A percentile compares a stretch with the other conserved stretches of the same genome.
phyloP scores from a whole-genome alignment of 2,329 filamentous ascomycete genomes.

The Waltergamsia citrina region DNA sequence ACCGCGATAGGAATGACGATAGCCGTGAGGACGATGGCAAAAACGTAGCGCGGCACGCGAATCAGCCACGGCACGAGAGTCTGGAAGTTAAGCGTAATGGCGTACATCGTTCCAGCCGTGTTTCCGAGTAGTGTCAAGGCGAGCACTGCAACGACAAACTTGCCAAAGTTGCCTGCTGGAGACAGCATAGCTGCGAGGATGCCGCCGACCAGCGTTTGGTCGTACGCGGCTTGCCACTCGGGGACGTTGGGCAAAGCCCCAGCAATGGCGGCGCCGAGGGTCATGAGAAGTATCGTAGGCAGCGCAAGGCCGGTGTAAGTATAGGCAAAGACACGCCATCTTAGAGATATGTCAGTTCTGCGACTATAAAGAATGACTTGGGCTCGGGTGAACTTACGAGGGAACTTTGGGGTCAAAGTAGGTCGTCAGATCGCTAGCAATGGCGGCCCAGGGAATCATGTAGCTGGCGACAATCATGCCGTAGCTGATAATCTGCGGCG shows the following conservation, averaged over 20 bases:
- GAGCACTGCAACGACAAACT: conserved; percentile 51
- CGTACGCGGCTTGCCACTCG: conserved; percentile 44
- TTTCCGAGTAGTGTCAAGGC: conserved; percentile 50
- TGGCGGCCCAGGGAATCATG: conserved; percentile 51
- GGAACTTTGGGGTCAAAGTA: conserved; percentile 49
- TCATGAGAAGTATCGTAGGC: conserved; percentile 51
- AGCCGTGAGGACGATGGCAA: conserved; percentile 45
- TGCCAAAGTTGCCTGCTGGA: conserved; percentile 49
- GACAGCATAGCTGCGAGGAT: conserved; percentile 50
- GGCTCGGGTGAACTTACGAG: conserved; percentile 22
- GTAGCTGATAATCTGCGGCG: conserved; percentile 41
- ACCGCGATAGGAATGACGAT: conserved; percentile 52
- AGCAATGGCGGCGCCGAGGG: conserved; percentile 54
- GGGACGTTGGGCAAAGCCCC: conserved; percentile 46
- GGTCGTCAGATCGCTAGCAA: conserved; percentile 51
- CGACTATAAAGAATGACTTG: not conserved
- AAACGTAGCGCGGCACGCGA: conserved; percentile 46
- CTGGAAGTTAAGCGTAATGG: conserved; percentile 55
- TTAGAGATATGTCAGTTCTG: conserved; percentile 7
- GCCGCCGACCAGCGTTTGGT: conserved; percentile 43
- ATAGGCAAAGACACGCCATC: conserved; percentile 40
- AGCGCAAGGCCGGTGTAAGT: conserved; percentile 44
- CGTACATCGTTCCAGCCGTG: conserved; percentile 49
- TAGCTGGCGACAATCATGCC: conserved; percentile 54
- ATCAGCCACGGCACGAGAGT: conserved; percentile 47